A percentile compares a stretch with the other conserved stretches of the same genome.
These are phyloP conservation scores for Pythium sukuiense DNA, from an alignment of 352 stramenopile genomes.

Conservation along the genomic window DNA sequence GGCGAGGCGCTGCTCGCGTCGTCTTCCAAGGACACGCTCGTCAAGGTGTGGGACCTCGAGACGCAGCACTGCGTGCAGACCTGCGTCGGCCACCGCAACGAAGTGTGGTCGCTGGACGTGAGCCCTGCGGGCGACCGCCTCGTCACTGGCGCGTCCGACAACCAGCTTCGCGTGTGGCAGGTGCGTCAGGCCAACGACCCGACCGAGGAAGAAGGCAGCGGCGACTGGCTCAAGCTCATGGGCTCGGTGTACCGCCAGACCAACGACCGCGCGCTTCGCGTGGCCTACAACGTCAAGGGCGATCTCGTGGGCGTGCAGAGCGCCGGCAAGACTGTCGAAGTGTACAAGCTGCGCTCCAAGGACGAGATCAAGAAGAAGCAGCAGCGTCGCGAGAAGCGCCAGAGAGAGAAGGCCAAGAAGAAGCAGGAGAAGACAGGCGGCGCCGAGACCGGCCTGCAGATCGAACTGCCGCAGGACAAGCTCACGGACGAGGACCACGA, in stretches of 20 bases:
- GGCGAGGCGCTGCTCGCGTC: conserved; percentile 68
- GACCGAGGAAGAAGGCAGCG: conserved; percentile 19
- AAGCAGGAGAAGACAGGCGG: conserved; percentile 45
- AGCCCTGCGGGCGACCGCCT: conserved; percentile 61
- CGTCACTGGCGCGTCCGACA: conserved; percentile 80
- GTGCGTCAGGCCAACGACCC: conserved; percentile 27
- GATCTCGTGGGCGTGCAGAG: conserved; percentile 78
- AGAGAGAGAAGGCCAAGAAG: conserved; percentile 87
- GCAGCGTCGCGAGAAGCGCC: conserved; percentile 86
- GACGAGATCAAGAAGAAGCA: conserved; percentile 92
- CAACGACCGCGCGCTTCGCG: conserved; percentile 68
- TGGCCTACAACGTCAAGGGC: conserved; percentile 58
- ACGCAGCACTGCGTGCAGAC: conserved; percentile 95
- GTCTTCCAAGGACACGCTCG: conserved; percentile 90
- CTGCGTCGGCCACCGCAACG: conserved; percentile 90
- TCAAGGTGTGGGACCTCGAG: conserved; percentile 95
- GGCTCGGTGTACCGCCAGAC: conserved; percentile 74
- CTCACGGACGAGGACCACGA: conserved; percentile 53
- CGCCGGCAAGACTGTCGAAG: conserved; percentile 88
- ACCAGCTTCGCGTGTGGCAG: conserved; percentile 78
- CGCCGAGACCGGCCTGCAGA: conserved; percentile 7
- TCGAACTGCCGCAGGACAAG: conserved; percentile 32
- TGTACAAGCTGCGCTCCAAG: conserved; percentile 84
- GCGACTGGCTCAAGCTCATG: conserved; percentile 60
- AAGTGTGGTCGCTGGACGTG: conserved; percentile 91